Evolutionary conservation across 2,329 filamentous ascomycete species (phyloP), one percentile per base, ranked within the genome.

Genomic region (Proliferodiscus dingleyae): DNA sequence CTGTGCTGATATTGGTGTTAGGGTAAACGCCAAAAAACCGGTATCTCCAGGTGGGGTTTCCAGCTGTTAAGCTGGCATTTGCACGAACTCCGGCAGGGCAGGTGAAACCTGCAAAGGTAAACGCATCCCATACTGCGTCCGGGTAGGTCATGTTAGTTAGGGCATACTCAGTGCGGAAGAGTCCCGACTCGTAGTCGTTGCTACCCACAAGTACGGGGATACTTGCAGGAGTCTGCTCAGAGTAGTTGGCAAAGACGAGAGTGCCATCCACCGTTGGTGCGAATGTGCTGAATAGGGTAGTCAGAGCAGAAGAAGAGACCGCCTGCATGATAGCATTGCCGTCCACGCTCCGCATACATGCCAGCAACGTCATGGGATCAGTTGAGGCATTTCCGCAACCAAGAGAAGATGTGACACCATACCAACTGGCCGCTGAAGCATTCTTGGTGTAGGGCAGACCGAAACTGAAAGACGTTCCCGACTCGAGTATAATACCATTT

Each of bases 1-100:
- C 41, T 11, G 56, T 53, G 19, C 45, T 53, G 6, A 65, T 41
- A 5, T 45, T 49, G 21, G 62, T 46, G 29, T 64, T 64, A 4
- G 52, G 51, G 24, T 58, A 65, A 29, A 55, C 51, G 6, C 61
- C 62, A 21, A 61, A 56, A 39, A 61, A 64, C 13, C 58, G 51
- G 44, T 64, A 66, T n/a, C 62, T 56, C 53, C 60, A 66, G 2
- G 57, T 59, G 2, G 62, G 56, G 3, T 59, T 52, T 1, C 54
- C 52, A 2, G 37, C 36, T 6, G 46, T 18, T 13, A 50, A 32
- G 33, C 52, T 39, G 40, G 46, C 16, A 30, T 51, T 38, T 32
- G 56, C 43, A 41, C 42, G 19, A 50, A 50, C 39, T 4, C 59
- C 56, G 13, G 51, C 51, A 16, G 60, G 53, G 47, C 63, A 62